Evolutionary conservation across 164 flowering plant species (phyloP), one percentile per base, ranked within the genome.

Genomic region (Umbilicus rupestris): DNA sequence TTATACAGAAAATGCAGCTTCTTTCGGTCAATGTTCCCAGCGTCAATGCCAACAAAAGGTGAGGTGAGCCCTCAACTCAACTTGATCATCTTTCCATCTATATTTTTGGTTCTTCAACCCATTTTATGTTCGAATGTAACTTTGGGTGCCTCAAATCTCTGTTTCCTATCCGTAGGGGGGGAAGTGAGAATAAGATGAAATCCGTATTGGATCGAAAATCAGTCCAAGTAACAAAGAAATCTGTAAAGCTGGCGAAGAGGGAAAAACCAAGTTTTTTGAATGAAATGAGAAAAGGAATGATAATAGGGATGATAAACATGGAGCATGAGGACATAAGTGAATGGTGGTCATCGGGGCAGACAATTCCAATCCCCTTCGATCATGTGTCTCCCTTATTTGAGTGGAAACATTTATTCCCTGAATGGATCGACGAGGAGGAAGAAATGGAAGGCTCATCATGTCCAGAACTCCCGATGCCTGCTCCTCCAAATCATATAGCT

Each of bases 361-460:
- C 50, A 0, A 72, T 70, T 6, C 76, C 70, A 0, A 39, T 91
- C 7, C 28, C 22, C 1, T 85, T 84, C 62, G 76, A 82, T 3
- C 70, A 63, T 1, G 96, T 82, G 1, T 84, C 97, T 1, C 65
- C 70, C 33, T 62, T 33, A 9, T 81, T 92, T 22, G 72, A 85
- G 66, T 95, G 99, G 99, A 73, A 76, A 50, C 78, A 89, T 64
- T 55, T 95, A 60, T 95, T 85, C 69, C 99, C 97, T 0, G 99
- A 92, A 55, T 92, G 96, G 96, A 88, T 94, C n/a, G 96, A 91
- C 41, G 99, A 94, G 35, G 97, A 91, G 46, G 93, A 91, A 73
- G 96, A 91, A 46, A 73, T 50, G 14, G 89, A 87, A 1, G 82
- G 77, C 7, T 80, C 90, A 2, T 20, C 70, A 2, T 94, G 99